phyloP scores from a whole-genome alignment of 345 rosid species.

The Excoecaria cochinchinensis region DNA sequence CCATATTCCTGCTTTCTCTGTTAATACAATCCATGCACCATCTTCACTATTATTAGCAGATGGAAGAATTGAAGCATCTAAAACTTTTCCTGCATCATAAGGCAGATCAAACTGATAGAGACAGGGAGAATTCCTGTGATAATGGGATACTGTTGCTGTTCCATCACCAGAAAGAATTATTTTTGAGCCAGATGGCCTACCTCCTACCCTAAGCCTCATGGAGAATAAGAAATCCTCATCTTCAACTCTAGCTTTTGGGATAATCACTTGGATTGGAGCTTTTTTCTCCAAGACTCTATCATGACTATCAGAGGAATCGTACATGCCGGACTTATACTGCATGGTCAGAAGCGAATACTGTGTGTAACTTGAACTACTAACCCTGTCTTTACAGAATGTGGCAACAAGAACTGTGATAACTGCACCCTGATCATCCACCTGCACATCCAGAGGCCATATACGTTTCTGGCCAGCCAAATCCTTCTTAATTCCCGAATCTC shows the following conservation, averaged over 20 bases:
- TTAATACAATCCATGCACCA: slow-evolving; percentile 90
- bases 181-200: slow-evolving; percentile 82
- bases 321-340: slow-evolving; percentile 67
- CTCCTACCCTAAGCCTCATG: slow-evolving; percentile 84
- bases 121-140: slow-evolving; percentile 57
- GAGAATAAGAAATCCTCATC: slow-evolving; percentile 84
- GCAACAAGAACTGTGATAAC: slow-evolving; percentile 84
- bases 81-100: slow-evolving; percentile 90
- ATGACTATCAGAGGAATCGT: slow-evolving; percentile 34
- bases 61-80: slow-evolving; percentile 90
- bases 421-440: slow-evolving; percentile 75
- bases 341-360: slow-evolving; percentile 85
- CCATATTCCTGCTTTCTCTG: slow-evolving; percentile 97
- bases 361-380: slow-evolving; percentile 87
- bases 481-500: slow-evolving; percentile 77
- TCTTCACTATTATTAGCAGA: slow-evolving; percentile 66
- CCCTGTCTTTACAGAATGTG: slow-evolving; percentile 83
- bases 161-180: slow-evolving; percentile 93
- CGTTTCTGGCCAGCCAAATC: slow-evolving; percentile 91
- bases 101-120: slow-evolving; percentile 95
- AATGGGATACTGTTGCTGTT: slow-evolving; percentile 84
- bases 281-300: slow-evolving; percentile 78
- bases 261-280: slow-evolving; percentile 85
- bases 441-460: slow-evolving; percentile 88
- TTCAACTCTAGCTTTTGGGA: slow-evolving; percentile 97